phyloP scores from a whole-genome alignment of 768 basidiomycete species.

The Mrakia blollopis region DNA sequence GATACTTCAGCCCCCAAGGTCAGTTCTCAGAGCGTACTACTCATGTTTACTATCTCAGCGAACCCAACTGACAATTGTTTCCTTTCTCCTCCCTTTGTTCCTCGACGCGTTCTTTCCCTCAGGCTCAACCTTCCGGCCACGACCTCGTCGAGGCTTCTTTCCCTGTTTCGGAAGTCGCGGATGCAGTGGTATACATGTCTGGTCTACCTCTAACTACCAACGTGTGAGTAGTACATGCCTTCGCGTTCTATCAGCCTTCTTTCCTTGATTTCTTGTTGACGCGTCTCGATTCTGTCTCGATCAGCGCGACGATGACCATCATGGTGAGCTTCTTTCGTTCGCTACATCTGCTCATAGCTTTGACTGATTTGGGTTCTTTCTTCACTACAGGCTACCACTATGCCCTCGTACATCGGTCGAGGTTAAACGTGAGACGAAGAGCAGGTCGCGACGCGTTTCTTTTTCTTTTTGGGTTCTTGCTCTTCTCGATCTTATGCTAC shows the following conservation, averaged over 20 bases:
- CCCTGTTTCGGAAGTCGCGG: constrained; percentile 66
- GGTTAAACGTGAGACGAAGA: neutral
- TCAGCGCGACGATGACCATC: constrained; percentile 10
- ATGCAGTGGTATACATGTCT: constrained; percentile 66
- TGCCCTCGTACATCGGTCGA: constrained; percentile 17
- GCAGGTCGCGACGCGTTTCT: neutral
- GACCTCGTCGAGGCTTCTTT: constrained; percentile 51
- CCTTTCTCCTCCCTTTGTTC: no score
- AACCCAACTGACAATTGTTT: neutral
- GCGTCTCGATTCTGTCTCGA: neutral
- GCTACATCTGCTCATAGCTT: neutral
- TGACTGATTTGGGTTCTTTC: neutral
- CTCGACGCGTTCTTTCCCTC: neutral
- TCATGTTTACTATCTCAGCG: neutral
- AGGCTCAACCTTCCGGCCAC: constrained; percentile 23
- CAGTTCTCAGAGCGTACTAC: neutral
- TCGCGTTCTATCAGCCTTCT: no score
- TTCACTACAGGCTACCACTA: neutral
- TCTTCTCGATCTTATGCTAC: neutral
- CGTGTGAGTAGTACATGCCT: constrained; percentile 42
- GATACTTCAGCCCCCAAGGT: constrained; percentile 18
- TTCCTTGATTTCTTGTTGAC: neutral
- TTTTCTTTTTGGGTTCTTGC: neutral
- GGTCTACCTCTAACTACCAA: constrained; percentile 63
- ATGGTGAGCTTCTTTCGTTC: neutral